A percentile compares a stretch with the other conserved stretches of the same genome.
phyloP scores from a whole-genome alignment of 768 basidiomycete genomes.

The Kwoniella botswanensis region DNA sequence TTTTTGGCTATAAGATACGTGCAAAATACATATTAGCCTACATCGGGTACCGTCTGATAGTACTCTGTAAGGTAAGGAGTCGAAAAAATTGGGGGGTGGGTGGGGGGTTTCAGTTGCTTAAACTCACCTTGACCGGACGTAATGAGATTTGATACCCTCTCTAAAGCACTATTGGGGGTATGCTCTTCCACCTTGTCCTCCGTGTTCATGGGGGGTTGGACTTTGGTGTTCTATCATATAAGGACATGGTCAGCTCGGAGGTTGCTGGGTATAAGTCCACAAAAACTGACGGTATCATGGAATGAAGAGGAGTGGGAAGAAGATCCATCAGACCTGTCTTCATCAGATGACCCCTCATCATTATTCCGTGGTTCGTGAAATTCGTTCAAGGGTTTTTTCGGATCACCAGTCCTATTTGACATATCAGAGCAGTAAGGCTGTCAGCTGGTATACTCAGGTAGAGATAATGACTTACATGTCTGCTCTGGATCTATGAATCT shows the following conservation, averaged over 20 bases:
- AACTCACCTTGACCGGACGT: constrained; percentile 35
- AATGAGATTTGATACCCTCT: constrained; percentile 33
- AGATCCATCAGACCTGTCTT: background rate
- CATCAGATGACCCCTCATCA: background rate
- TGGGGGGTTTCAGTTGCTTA: background rate
- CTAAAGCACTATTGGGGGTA: background rate
- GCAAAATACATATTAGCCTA: background rate
- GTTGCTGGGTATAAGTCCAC: background rate
- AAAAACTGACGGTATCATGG: background rate
- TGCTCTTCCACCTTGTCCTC: background rate
- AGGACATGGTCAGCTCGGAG: background rate
- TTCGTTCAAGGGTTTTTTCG: background rate
- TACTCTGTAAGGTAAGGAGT: background rate
- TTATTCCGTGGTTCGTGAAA: background rate
- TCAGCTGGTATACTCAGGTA: background rate
- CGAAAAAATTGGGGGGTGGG: background rate
- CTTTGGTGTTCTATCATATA: background rate
- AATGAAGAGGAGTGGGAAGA: background rate
- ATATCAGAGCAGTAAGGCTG: background rate
- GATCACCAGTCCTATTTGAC: background rate
- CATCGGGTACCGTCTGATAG: background rate
- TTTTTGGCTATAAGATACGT: constrained; percentile 39
- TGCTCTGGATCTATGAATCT: background rate
- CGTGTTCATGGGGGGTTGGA: background rate
- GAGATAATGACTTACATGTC: background rate